phyloP scores from a whole-genome alignment of 768 basidiomycete species.

The Gloeopeniophorella convolvens region DNA sequence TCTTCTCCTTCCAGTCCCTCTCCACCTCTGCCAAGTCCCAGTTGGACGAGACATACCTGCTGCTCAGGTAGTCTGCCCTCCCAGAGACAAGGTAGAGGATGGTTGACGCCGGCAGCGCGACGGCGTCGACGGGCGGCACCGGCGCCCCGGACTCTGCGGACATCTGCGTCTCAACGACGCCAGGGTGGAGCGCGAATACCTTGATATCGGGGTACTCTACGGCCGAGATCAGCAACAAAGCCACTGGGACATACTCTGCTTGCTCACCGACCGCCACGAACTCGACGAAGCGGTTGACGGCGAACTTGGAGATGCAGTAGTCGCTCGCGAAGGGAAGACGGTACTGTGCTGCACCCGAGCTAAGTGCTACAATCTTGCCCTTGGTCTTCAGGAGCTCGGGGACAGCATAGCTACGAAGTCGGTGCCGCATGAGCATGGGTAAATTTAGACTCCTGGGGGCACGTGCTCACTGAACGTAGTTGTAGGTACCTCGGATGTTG shows the following conservation, averaged over 20 bases:
- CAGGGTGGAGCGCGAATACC: not conserved
- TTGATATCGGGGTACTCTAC: slow-evolving; percentile 1
- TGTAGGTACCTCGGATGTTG: slow-evolving; percentile 13
- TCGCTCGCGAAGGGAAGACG: slow-evolving; percentile 3
- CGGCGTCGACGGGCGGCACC: too few species aligned
- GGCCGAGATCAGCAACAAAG: too few species aligned
- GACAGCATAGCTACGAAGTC: not conserved
- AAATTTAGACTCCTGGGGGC: not conserved
- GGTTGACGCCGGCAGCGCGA: too few species aligned
- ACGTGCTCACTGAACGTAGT: slow-evolving; percentile 6
- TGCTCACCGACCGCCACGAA: slow-evolving; percentile 6
- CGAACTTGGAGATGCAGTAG: slow-evolving; percentile 10
- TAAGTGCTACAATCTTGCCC: not conserved
- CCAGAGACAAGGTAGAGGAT: too few species aligned
- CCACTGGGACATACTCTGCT: too few species aligned
- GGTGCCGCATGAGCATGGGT: not conserved
- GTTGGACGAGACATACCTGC: too few species aligned
- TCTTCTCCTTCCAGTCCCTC: too few species aligned
- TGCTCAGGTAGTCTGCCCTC: too few species aligned
- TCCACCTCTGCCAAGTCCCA: too few species aligned
- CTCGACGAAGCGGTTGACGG: slow-evolving; percentile 4
- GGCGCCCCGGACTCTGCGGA: too few species aligned
- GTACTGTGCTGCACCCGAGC: not conserved
- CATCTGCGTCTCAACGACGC: not conserved
- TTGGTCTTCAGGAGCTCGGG: slow-evolving; percentile 7